A percentile compares a stretch with the other conserved stretches of the same genome.
These are phyloP conservation scores for Ottelia alismoides DNA, from an alignment of 106 monocot genomes.

Conservation along the genomic window DNA sequence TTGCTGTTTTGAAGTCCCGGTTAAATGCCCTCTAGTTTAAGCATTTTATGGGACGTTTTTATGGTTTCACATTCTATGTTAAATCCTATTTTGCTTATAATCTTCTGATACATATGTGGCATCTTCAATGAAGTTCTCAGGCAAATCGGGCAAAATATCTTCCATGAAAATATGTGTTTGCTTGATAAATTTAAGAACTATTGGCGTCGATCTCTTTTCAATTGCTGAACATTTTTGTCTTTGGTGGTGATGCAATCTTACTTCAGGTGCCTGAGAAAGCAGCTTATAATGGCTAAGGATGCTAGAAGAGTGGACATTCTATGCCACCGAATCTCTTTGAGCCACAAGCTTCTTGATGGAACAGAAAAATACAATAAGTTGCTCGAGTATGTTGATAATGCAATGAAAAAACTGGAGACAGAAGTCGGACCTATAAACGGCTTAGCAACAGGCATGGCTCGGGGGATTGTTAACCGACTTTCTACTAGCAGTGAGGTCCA, in stretches of 20 bases:
- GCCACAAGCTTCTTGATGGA: constrained; percentile 46
- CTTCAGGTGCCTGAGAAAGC: constrained; percentile 80
- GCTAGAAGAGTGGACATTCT: constrained; percentile 83
- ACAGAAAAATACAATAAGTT: constrained; percentile 46
- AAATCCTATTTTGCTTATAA: no score
- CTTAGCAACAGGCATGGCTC: constrained; percentile 42
- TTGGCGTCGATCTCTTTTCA: no score
- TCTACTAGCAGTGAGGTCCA: constrained; percentile 81
- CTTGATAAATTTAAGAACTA: background rate
- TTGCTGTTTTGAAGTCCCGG: no score
- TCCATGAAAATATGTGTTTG: no score
- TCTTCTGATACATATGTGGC: no score
- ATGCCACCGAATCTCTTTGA: constrained; percentile 59
- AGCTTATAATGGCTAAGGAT: constrained; percentile 70
- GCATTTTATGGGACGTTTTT: no score
- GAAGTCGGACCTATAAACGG: constrained; percentile 64
- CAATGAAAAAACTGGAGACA: constrained; percentile 57
- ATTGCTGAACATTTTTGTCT: no score
- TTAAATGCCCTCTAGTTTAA: no score
- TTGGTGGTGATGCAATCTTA: no score
- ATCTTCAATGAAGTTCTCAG: no score
- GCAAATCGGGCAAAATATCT: no score
- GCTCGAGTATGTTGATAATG: constrained; percentile 60
- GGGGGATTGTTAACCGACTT: constrained; percentile 86
- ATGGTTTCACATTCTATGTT: no score